These are phyloP conservation scores for Agrocybe praecox DNA, from an alignment of 768 basidiomycete genomes.

Conservation along the genomic window DNA sequence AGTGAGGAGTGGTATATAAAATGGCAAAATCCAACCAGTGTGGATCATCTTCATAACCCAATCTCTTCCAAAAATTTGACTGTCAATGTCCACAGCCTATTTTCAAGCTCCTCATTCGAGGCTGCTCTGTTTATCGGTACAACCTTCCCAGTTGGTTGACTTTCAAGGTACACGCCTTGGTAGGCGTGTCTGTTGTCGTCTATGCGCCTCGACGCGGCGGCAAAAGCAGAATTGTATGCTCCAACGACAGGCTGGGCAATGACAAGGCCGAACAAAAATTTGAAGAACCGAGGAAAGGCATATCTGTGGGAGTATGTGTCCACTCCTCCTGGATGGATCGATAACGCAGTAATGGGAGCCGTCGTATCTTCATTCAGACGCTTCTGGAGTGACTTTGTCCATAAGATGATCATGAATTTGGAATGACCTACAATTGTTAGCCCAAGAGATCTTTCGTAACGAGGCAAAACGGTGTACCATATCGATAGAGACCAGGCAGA, in stretches of 20 bases:
- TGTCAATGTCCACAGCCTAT: slow-evolving; percentile 9
- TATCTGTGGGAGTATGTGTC: slow-evolving; percentile 29
- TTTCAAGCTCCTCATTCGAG: slow-evolving; percentile 12
- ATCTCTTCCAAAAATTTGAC: slow-evolving; percentile 9
- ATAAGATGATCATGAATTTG: slow-evolving; percentile 22
- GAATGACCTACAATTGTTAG: slow-evolving; percentile 12
- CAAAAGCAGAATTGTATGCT: slow-evolving; percentile 29
- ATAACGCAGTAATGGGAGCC: slow-evolving; percentile 21
- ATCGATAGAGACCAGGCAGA: slow-evolving; percentile 16
- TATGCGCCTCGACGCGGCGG: slow-evolving; percentile 27
- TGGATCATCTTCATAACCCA: not conserved
- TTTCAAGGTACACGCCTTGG: slow-evolving; percentile 25
- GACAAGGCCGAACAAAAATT: slow-evolving; percentile 17
- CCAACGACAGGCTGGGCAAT: slow-evolving; percentile 22
- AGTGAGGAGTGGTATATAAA: too few relatives aligned
- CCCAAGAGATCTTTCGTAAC: not conserved
- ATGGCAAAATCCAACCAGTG: too few relatives aligned
- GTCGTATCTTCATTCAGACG: slow-evolving; percentile 13
- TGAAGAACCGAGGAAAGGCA: slow-evolving; percentile 16
- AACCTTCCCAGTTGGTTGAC: slow-evolving; percentile 20
- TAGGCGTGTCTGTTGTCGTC: slow-evolving; percentile 21
- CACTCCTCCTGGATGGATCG: slow-evolving; percentile 29
- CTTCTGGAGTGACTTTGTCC: slow-evolving; percentile 18
- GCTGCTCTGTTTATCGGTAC: slow-evolving; percentile 8
- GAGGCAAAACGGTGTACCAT: slow-evolving; percentile 13